Percentiles rank a stretch among this genome's conserved stretches.
Conservation (phyloP, 1,284 basidiomycete genomes). For the Porogramme epimiltina region DNA sequence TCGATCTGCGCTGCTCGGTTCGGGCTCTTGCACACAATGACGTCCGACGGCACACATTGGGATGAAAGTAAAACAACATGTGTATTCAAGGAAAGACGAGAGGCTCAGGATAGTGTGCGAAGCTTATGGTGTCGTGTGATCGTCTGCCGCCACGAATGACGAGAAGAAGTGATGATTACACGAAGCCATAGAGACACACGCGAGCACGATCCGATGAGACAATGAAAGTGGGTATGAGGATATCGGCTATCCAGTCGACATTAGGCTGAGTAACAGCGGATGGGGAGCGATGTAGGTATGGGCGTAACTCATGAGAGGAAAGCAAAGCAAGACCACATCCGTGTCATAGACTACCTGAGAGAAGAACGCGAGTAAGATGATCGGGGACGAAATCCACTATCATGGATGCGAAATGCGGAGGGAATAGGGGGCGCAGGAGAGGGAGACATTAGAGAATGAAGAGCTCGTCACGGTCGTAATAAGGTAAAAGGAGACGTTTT, state of each 20-base stretch:
- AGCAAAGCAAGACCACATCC: slow-evolving; percentile 55
- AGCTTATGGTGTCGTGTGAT: slow-evolving; percentile 8
- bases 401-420: slow-evolving; percentile 33
- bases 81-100: slow-evolving; percentile 19
- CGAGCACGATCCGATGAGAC: slow-evolving; percentile 54
- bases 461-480: slow-evolving; percentile 56
- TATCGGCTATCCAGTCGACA: slow-evolving; percentile 35
- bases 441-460: slow-evolving; percentile 42
- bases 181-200: slow-evolving; percentile 56
- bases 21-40: background rate
- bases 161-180: slow-evolving; percentile 54
- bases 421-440: slow-evolving; percentile 32
- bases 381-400: slow-evolving; percentile 30
- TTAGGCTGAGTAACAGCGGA: slow-evolving; percentile 35
- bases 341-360: slow-evolving; percentile 60
- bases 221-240: slow-evolving; percentile 51
- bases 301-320: slow-evolving; percentile 32
- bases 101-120: slow-evolving; percentile 9
- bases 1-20: background rate
- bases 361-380: slow-evolving; percentile 38
- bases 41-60: background rate
- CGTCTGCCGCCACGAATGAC: slow-evolving; percentile 11
- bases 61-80: background rate
- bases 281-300: slow-evolving; percentile 30
- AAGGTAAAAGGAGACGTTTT: slow-evolving; percentile 29